Conservation (phyloP, 352 stramenopile genomes). For the Phytophthora constricta region DNA sequence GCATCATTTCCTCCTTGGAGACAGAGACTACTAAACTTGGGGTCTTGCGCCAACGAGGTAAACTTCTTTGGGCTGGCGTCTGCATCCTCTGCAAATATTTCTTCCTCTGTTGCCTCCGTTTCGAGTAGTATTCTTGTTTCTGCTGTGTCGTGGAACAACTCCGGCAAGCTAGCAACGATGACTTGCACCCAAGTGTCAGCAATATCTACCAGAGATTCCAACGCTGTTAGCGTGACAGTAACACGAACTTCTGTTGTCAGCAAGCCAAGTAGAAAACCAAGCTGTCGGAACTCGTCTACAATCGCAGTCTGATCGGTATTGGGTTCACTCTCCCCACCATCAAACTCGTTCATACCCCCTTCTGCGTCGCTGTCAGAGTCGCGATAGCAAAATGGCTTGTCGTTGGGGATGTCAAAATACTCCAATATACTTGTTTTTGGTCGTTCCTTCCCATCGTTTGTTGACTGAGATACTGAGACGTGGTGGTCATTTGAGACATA, state of each 20-base stretch:
- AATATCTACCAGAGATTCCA: slow-evolving; percentile 74
- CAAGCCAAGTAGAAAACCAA: slow-evolving; percentile 68
- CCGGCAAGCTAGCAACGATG: slow-evolving; percentile 48
- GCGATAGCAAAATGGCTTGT: slow-evolving; percentile 78
- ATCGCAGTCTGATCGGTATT: slow-evolving; percentile 36
- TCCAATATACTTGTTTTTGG: slow-evolving; percentile 77
- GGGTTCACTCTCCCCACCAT: slow-evolving; percentile 4
- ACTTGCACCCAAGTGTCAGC: slow-evolving; percentile 70
- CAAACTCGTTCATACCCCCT: slow-evolving; percentile 16
- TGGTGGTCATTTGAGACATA: slow-evolving; percentile 16
- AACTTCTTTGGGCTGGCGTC: slow-evolving; percentile 62
- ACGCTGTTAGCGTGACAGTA: slow-evolving; percentile 60
- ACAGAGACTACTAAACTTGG: slow-evolving; percentile 73
- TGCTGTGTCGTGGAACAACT: slow-evolving; percentile 35
- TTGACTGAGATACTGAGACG: slow-evolving; percentile 8
- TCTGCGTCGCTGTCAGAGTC: slow-evolving; percentile 53
- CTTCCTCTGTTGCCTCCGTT: slow-evolving; percentile 24
- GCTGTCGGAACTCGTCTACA: slow-evolving; percentile 52
- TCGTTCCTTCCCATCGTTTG: slow-evolving; percentile 18
- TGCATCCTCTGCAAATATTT: slow-evolving; percentile 11
- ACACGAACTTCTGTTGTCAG: slow-evolving; percentile 63
- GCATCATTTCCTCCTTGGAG: slow-evolving; percentile 32
- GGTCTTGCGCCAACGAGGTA: slow-evolving; percentile 73
- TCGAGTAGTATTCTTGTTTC: slow-evolving; percentile 21
- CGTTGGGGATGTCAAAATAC: slow-evolving; percentile 70